Percentiles rank a stretch among this genome's conserved stretches.
Conservation (phyloP, 2,329 filamentous ascomycete species). For the Colletotrichum euphorbiae region DNA sequence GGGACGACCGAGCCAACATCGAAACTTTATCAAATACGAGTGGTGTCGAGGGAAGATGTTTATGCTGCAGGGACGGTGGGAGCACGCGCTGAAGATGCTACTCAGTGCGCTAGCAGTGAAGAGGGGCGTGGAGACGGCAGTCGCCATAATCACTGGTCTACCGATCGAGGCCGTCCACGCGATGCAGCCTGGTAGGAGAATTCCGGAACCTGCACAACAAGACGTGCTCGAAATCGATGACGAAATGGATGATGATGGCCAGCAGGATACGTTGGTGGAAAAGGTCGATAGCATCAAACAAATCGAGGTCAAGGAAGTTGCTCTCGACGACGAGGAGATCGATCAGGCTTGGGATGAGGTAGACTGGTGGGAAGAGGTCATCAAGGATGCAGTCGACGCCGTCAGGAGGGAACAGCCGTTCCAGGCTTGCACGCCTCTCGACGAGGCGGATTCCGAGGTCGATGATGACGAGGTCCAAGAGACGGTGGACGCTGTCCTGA, state of each 20-base stretch:
- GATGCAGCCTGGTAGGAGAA: conserved; percentile 13
- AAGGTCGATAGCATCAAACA: not conserved
- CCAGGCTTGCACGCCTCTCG: conserved; percentile 31
- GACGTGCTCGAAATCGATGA: conserved; percentile 6
- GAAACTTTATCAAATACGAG: conserved; percentile 37
- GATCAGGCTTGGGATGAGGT: conserved; percentile 29
- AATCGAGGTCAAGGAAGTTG: conserved; percentile 17
- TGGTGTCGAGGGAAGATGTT: conserved; percentile 40
- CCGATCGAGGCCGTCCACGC: conserved; percentile 27
- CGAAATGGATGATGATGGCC: not conserved
- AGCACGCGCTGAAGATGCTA: conserved; percentile 36
- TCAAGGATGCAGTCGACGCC: conserved; percentile 38
- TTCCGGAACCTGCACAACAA: not conserved
- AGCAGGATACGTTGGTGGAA: not conserved
- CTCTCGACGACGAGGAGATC: not conserved
- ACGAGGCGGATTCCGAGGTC: conserved; percentile 37
- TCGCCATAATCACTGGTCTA: conserved; percentile 27
- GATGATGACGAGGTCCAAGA: conserved; percentile 36
- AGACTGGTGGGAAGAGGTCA: conserved; percentile 36
- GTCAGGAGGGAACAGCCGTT: conserved; percentile 31
- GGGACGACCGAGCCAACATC: conserved; percentile 25
- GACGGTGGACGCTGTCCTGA: conserved; percentile 35
- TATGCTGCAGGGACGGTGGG: conserved; percentile 37
- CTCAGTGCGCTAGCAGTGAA: conserved; percentile 35
- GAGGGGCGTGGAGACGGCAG: conserved; percentile 26